Evolutionary conservation across 352 stramenopile species (phyloP).

Genomic region (Pythium rhizo-oryzae): DNA sequence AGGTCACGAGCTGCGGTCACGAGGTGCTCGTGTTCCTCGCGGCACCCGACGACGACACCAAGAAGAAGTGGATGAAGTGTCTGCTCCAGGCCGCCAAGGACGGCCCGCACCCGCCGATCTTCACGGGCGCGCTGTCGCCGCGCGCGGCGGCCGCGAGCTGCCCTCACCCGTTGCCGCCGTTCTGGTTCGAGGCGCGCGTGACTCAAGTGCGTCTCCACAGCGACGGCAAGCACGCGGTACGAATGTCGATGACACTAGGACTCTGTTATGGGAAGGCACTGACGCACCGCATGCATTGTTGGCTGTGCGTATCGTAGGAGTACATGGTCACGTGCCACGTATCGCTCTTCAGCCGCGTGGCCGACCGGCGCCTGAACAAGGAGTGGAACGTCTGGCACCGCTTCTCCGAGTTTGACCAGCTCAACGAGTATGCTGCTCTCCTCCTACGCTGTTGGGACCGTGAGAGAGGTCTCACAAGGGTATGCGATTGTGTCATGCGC

Average conservation of each 20-base stretch:
- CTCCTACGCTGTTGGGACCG: neutral
- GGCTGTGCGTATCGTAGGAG: constrained; percentile 37
- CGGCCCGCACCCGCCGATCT: constrained; percentile 46
- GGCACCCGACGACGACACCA: constrained; percentile 39
- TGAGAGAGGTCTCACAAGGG: neutral
- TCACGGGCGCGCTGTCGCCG: constrained; percentile 44
- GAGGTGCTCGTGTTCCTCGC: constrained; percentile 49
- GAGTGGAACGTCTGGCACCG: constrained; percentile 69
- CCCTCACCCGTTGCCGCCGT: constrained; percentile 33
- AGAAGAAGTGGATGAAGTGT: constrained; percentile 59
- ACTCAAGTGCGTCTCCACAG: constrained; percentile 39
- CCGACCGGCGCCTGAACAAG: constrained; percentile 49
- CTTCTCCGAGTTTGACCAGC: constrained; percentile 64
- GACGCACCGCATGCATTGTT: neutral
- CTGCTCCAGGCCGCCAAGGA: constrained; percentile 48
- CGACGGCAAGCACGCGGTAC: constrained; percentile 51
- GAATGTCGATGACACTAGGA: neutral
- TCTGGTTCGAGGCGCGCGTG: constrained; percentile 24
- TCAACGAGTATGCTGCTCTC: constrained; percentile 42
- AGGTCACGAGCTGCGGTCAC: constrained; percentile 34
- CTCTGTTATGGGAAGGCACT: neutral
- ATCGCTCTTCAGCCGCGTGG: constrained; percentile 54
- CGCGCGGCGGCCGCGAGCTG: constrained; percentile 21
- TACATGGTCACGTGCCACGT: constrained; percentile 69
- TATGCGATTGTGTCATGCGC: neutral